A percentile compares a stretch with the other conserved stretches of the same genome.
Evolutionary conservation across 805 yeast genomes (phyloP).

Genomic region (Starmerella powellii): DNA sequence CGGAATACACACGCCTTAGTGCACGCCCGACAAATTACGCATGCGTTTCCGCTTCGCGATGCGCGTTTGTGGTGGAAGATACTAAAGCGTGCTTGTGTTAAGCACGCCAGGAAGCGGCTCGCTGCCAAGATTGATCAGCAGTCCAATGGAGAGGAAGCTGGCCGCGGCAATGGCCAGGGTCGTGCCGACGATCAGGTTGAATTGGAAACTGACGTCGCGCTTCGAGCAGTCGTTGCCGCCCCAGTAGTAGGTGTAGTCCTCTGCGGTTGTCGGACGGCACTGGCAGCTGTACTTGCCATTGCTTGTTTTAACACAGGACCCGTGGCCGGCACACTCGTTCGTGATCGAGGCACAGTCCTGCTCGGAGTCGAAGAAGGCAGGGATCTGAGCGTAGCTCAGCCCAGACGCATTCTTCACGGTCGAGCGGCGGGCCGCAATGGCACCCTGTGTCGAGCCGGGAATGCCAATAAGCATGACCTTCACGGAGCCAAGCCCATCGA

Average conservation of each 20-base stretch:
- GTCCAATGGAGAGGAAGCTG: constrained; percentile 36
- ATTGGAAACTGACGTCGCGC: constrained; percentile 52
- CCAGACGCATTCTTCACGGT: neutral
- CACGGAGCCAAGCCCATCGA: neutral
- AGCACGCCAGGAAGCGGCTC: constrained; percentile 60
- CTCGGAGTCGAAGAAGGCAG: constrained; percentile 21
- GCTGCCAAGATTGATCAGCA: constrained; percentile 42
- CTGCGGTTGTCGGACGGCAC: constrained; percentile 27
- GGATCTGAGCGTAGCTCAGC: constrained; percentile 3
- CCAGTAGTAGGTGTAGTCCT: constrained; percentile 28
- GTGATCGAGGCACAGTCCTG: constrained; percentile 29
- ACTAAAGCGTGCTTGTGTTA: constrained; percentile 20
- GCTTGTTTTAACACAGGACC: constrained; percentile 28
- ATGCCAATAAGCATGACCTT: constrained; percentile 18
- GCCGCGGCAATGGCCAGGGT: constrained; percentile 39
- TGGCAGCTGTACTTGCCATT: constrained; percentile 28
- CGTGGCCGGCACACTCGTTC: constrained; percentile 31
- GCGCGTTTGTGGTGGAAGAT: neutral
- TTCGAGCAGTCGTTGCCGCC: constrained; percentile 48
- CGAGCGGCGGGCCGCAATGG: neutral
- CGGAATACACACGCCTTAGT: too few species aligned
- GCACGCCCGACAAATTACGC: too few species aligned
- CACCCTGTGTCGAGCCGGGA: constrained; percentile 2
- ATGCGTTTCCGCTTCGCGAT: neutral
- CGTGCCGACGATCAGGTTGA: constrained; percentile 61